phyloP scores from a whole-genome alignment of 2,329 filamentous ascomycete genomes.

The Bipolaris victoriae region DNA sequence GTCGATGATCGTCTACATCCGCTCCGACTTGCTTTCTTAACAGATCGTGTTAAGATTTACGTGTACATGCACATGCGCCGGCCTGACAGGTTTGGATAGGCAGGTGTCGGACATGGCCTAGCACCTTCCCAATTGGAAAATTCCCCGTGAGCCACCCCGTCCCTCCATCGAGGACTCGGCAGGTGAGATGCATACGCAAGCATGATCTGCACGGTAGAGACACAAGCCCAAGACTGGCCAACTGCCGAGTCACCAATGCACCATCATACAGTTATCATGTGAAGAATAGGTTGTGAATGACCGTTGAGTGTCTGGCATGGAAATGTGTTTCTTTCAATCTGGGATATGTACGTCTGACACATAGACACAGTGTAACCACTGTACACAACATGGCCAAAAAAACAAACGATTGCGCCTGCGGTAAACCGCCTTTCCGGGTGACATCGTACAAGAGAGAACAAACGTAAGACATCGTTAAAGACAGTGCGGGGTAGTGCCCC shows the following conservation, averaged over 20 bases:
- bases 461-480: slow-evolving; percentile 26
- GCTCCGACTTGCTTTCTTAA: background rate
- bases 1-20: background rate
- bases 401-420: slow-evolving; percentile 12
- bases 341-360: slow-evolving; percentile 18
- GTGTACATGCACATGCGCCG: background rate
- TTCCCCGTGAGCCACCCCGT: background rate
- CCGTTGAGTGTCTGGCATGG: background rate
- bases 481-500: slow-evolving; percentile 24
- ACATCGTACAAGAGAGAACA: slow-evolving; percentile 14
- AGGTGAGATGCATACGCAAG: background rate
- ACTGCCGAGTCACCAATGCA: background rate
- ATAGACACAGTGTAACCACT: slow-evolving; percentile 17
- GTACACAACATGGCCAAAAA: slow-evolving; percentile 18
- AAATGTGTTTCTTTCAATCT: slow-evolving; percentile 14
- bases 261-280: background rate
- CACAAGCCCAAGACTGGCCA: background rate
- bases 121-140: background rate
- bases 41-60: background rate
- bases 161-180: background rate
- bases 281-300: background rate
- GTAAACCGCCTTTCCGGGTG: slow-evolving; percentile 7
- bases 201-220: background rate
- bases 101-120: background rate
- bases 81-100: background rate